Evolutionary conservation across 2,329 filamentous ascomycete genomes (phyloP).

Genomic region (Immersiporthe knoxdaviesiana): DNA sequence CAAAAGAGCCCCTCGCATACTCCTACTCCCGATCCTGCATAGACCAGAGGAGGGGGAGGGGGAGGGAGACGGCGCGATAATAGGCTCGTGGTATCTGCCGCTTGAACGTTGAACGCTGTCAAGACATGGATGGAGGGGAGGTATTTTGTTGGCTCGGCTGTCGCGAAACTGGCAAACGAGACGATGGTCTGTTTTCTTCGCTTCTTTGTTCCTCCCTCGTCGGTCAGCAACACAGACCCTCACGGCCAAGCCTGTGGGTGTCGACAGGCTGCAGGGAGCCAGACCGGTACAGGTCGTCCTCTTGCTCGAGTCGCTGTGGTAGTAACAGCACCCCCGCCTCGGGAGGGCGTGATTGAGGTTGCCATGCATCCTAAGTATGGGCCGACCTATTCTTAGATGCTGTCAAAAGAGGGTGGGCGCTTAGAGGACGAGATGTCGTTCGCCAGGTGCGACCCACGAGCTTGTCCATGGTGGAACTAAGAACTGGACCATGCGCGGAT

Average conservation of each 20-base stretch:
- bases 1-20: neutral
- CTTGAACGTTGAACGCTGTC: neutral
- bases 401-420: conserved; percentile 15
- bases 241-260: neutral
- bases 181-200: neutral
- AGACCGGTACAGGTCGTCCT: neutral
- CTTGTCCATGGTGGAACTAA: neutral
- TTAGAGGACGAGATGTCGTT: conserved; percentile 19
- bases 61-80: neutral
- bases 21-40: neutral
- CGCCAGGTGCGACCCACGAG: neutral
- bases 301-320: neutral
- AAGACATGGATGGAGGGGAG: neutral
- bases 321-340: neutral
- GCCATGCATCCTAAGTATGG: conserved; percentile 16
- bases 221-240: neutral
- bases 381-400: conserved; percentile 15
- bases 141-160: neutral
- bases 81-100: neutral
- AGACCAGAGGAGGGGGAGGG: neutral
- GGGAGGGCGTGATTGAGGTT: conserved; percentile 8
- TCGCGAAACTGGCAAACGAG: neutral
- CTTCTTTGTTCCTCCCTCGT: neutral
- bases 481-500: neutral
- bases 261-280: neutral